These are phyloP conservation scores for Lanmaoa rubissima DNA, from an alignment of 768 basidiomycete genomes.

Conservation along the genomic window DNA sequence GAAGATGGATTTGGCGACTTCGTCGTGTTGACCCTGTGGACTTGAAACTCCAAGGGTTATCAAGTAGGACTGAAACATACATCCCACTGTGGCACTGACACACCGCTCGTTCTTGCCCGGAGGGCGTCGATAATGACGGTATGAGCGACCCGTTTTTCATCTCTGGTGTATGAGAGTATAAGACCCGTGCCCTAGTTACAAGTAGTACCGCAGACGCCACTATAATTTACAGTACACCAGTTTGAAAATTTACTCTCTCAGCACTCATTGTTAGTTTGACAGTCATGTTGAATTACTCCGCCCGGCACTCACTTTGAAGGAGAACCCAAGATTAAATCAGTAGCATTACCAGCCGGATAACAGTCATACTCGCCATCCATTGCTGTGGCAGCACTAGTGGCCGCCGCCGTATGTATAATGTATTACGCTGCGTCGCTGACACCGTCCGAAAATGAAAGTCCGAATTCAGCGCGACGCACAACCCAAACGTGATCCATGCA, in stretches of 20 bases:
- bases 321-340: no score
- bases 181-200: constrained; percentile 14
- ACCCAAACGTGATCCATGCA: no score
- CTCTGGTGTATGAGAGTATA: not conserved
- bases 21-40: constrained; percentile 7
- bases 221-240: not conserved
- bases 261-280: not conserved
- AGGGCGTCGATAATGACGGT: not conserved
- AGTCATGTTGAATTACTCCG: not conserved
- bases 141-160: not conserved
- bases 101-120: not conserved
- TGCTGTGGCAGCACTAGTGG: no score
- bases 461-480: no score
- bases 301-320: no score
- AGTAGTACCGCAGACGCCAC: not conserved
- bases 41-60: constrained; percentile 17
- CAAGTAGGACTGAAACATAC: constrained; percentile 15
- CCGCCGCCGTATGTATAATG: no score
- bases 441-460: no score
- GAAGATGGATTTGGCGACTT: not conserved
- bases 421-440: no score
- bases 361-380: no score
- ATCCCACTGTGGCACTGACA: not conserved
- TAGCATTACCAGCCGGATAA: no score
- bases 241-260: not conserved